Evolutionary conservation across 2,329 filamentous ascomycete genomes (phyloP), one percentile per base, ranked within the genome.

Genomic region (Beauveria pseudobassiana): DNA sequence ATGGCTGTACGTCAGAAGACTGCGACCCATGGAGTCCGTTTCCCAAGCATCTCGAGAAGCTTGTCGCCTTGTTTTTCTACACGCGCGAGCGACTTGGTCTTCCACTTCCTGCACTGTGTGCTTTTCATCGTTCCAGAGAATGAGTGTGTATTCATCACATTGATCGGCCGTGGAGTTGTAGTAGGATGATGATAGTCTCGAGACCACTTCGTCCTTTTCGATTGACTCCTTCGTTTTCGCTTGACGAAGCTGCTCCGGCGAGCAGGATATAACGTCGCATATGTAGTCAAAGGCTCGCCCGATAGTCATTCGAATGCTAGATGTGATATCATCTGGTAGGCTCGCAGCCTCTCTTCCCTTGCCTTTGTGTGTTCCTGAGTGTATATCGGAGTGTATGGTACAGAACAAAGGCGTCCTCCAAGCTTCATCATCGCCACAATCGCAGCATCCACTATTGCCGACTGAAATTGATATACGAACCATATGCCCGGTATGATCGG

Each of bases 121-220:
- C 74, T 99, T 99, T 76, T 99, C 95, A 66, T 99, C 95, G 68
- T 99, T 99, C 95, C 95, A 99, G 5, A 99, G 79, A 18, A 97
- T 79, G 50, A 99, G 78, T 5, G 90, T 89, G 73, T 89, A 99
- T 68, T 96, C 91, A 12, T 68, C 68, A 63, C 75, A 76, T 10
- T 69, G 67, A 26, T 75, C 70, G 18, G 71, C 66, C 9, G 71
- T 69, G 14, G 87, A 82, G 67, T 93, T 95, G 74, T 92, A 93
- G 53, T 86, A 87, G 0, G 70, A 68, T 2, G 88, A 84, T 8
- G 84, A 86, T 40, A 98, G 78, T 22, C 93, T 84, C 18, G 93
- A 96, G 63, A 84, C 81, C 62, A 82, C 80, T 76, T 98, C 95
- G 73, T 99, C 95, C 64, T 87, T 82, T 61, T 85, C 77, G 61